Evolutionary conservation across 768 basidiomycete species (phyloP), one percentile per base, ranked within the genome.

Genomic region (Kwoniella sp.): DNA sequence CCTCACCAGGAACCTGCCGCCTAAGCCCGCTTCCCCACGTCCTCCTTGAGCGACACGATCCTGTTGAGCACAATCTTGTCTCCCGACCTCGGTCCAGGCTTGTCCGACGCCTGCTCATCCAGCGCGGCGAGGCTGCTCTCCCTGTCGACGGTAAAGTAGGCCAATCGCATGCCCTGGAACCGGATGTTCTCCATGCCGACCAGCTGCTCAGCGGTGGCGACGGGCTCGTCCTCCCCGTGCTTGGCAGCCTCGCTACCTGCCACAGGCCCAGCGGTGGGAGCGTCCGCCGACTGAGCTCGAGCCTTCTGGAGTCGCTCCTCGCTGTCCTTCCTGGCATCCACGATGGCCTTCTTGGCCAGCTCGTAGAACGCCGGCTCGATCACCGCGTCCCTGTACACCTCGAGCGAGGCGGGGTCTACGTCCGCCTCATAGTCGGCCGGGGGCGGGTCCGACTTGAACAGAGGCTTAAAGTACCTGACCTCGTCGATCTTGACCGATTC

Each of bases 381-480:
- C 72, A 98, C 78, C 6, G 91, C 88, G 17, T 84, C 85, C 68
- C 80, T 82, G 67, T 88, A 79, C 29, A 89, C 77, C 70, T 91
- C 84, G 53, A 93, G 77, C 65, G 85, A 91, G 63, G 89, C 73
- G 1, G 87, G 81, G 62, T 87, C 84, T 70, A 98, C 80, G 71
- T 98, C 92, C 3, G 82, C 79, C 60, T 80, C 81, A 77, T 85
- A 92, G 73, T 95, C 86, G 17, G 85, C 82, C 1, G 80, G 76
- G 0, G 95, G 95, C 62, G 89, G 85, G 68, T 93, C 91, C 60
- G 86, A 89, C 76, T 88, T 89, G 84, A 98, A 99, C 3, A 99
- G 77, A 19, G 84, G 87, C 68, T 90, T 82, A 80, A 98, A 98
- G 63, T 95, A 80, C 38, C 92, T 84, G 32, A 86, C 87, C 76